These are phyloP conservation scores for Extremus antarcticus DNA, from an alignment of 495 filamentous ascomycete species.

Conservation along the genomic window DNA sequence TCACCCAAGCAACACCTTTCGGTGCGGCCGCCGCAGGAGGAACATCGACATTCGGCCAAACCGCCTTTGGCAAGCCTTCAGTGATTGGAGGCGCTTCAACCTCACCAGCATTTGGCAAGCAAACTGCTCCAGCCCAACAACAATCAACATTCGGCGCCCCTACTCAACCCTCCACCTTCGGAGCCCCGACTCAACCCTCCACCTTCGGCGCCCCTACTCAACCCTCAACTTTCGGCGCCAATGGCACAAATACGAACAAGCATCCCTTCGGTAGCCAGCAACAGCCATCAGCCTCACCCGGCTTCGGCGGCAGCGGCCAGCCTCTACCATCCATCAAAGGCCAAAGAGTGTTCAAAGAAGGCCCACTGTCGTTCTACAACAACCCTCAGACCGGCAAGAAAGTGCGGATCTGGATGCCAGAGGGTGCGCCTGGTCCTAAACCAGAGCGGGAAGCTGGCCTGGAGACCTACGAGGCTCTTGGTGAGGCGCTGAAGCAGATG, in stretches of 20 bases:
- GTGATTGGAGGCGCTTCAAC: neutral
- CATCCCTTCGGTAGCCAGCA: neutral
- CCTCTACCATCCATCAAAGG: constrained; percentile 48
- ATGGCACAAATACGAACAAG: neutral
- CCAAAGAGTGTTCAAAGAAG: constrained; percentile 42
- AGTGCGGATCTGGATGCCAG: constrained; percentile 56
- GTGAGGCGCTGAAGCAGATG: constrained; percentile 41
- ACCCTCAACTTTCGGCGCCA: neutral
- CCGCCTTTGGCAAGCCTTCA: neutral
- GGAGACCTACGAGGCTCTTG: constrained; percentile 39
- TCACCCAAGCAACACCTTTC: constrained; percentile 2
- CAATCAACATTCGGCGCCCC: constrained; percentile 8
- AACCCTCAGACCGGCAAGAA: constrained; percentile 39
- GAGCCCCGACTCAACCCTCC: neutral
- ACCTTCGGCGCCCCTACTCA: constrained; percentile 9
- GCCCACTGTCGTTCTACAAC: constrained; percentile 36
- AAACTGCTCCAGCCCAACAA: neutral
- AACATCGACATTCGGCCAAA: constrained; percentile 16
- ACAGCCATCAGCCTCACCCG: neutral
- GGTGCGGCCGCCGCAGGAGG: neutral
- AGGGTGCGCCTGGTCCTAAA: constrained; percentile 45
- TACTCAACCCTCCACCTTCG: neutral
- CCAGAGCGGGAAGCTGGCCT: constrained; percentile 36
- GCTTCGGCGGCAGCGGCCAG: constrained; percentile 4
- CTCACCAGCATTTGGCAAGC: too few relatives aligned